Base-by-base conservation (phyloP, 2,329 filamentous ascomycete species). In the Hypoxylon sp. region DNA sequence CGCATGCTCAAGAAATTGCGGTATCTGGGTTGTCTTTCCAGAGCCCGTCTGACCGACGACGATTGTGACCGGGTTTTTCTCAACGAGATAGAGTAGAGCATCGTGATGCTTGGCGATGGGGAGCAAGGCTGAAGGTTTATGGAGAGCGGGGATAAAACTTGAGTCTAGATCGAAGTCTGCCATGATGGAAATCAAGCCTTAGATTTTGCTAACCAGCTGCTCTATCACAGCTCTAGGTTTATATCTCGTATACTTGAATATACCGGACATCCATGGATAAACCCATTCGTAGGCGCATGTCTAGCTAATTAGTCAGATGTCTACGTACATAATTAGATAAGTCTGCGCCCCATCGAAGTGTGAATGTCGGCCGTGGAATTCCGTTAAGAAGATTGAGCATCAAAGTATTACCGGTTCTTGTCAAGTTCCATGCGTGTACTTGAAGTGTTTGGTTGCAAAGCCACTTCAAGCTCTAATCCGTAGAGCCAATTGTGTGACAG, bases 21-120 rank as follows among this genome's bases (percentile, higher is more conserved):
- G 96, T 46, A 98, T 91, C 77, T 98, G 96, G 0, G 96, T 98
- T 1, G 94, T 97, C 81, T 98, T 98, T 45, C 95, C 94, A 23
- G 93, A 97, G 3, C 96, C 96, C 1, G 96, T 98, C 77, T 98
- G 94, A 7, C 95, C 96, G 60, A 98, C 90, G 11, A 98, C 89
- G 55, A 98, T 93, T 0, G 93, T 95, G 63, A 98, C 91, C 0
- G 92, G 91, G 70, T 89, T 89, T 6, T 89, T 94, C 78, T 98
- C 95, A 64, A 98, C 87, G 13, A 94, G 86, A 80, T 97, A 98
- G 1, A 98, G 86, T 1, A 99, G 83, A 59, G 86, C 89, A 62
- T 96, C 86, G 69, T 89, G 89, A 74, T 98, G 91, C 72, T 92
- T 91, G 32, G 94, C 89, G 68, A 99, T 98, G 0, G 96, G 95